phyloP scores from a whole-genome alignment of 2,329 filamentous ascomycete species.

The Colletotrichum plurivorum region DNA sequence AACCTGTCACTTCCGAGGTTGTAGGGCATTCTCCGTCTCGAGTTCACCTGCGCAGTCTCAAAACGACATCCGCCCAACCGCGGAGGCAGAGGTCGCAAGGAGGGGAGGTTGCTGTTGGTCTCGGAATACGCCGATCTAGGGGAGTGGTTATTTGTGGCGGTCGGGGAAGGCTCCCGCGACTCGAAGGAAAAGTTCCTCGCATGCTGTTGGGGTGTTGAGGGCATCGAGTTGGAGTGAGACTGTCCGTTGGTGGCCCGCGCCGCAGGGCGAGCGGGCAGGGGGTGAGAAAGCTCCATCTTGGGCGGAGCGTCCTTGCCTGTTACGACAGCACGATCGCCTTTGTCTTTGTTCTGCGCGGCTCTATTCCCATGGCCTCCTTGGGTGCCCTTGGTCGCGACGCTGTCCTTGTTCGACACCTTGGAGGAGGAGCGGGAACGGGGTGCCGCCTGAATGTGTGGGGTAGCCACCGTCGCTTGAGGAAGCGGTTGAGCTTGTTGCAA shows the following conservation, averaged over 20 bases:
- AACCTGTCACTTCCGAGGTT: conserved; percentile 86
- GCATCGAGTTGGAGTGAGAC: conserved; percentile 86
- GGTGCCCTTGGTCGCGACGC: conserved; percentile 60
- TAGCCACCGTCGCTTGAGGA: conserved; percentile 62
- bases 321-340: conserved; percentile 74
- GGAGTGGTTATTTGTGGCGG: conserved; percentile 82
- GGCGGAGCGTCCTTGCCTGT: conserved; percentile 66
- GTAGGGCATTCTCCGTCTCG: conserved; percentile 91
- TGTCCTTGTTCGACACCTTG: conserved; percentile 71
- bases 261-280: conserved; percentile 43
- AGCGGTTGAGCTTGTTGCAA: conserved; percentile 68
- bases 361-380: conserved; percentile 77
- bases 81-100: conserved; percentile 75
- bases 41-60: conserved; percentile 87
- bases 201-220: conserved; percentile 92
- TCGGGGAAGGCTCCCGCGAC: conserved; percentile 85
- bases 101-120: conserved; percentile 81
- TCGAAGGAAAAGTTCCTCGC: conserved; percentile 85
- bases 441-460: conserved; percentile 69
- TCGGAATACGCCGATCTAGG: conserved; percentile 93
- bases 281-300: conserved; percentile 61
- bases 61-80: conserved; percentile 80
- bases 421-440: conserved; percentile 71
- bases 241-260: conserved; percentile 46
- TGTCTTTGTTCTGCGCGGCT: conserved; percentile 68